phyloP scores from a whole-genome alignment of 1,284 basidiomycete genomes.

The Ganoderma resinaceum region DNA sequence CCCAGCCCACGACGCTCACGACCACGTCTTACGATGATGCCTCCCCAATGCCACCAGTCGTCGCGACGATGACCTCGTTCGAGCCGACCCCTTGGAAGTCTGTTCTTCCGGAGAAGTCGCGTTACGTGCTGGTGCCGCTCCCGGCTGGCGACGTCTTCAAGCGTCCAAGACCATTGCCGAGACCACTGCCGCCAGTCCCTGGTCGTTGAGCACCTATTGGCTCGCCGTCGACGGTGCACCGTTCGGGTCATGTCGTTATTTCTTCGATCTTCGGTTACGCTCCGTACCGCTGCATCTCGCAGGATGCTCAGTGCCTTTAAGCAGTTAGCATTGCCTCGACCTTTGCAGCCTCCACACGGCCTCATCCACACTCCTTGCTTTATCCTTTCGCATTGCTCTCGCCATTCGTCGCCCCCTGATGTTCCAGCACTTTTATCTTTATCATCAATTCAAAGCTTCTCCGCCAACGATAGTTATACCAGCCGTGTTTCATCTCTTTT shows the following conservation, averaged over 20 bases:
- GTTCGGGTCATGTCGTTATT: background rate
- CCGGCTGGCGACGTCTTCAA: constrained; percentile 11
- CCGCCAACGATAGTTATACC: constrained; percentile 1
- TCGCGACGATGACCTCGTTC: constrained; percentile 12
- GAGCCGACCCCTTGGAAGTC: constrained; percentile 11
- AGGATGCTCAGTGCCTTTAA: background rate
- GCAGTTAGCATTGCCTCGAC: background rate
- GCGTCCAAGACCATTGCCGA: constrained; percentile 21
- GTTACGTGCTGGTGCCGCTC: constrained; percentile 9
- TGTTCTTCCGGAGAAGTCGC: constrained; percentile 9
- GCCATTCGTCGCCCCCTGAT: background rate
- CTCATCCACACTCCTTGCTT: background rate
- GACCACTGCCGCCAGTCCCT: constrained; percentile 29
- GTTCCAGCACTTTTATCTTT: constrained; percentile 1
- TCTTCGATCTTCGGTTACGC: background rate
- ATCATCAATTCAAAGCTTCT: constrained; percentile 6
- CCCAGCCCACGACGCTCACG: background rate
- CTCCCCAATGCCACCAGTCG: background rate
- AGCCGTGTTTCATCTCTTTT: constrained; percentile 7
- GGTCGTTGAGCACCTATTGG: constrained; percentile 4
- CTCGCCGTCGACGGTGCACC: background rate
- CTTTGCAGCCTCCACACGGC: background rate
- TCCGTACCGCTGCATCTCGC: background rate
- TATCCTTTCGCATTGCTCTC: constrained; percentile 2
- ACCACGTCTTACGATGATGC: background rate